These are phyloP conservation scores for Plasmodium falciparum DNA, from an alignment of 169 alveolate genomes.

Conservation along the genomic window DNA sequence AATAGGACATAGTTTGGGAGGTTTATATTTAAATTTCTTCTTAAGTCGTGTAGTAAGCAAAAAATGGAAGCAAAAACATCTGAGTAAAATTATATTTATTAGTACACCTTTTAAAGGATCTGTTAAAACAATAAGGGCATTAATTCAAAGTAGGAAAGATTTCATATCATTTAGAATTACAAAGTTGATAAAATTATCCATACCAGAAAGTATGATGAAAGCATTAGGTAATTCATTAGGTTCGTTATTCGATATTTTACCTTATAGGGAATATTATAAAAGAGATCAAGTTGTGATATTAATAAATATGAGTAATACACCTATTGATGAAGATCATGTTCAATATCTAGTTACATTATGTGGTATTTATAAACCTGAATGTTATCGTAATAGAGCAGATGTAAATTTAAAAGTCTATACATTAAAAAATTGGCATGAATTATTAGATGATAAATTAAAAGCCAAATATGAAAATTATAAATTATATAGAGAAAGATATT, in stretches of 20 bases:
- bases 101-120: conserved; percentile 51
- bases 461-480: conserved; percentile 34
- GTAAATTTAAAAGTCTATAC: conserved; percentile 43
- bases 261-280: conserved; percentile 53
- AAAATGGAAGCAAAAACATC: conserved; percentile 41
- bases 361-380: conserved; percentile 48
- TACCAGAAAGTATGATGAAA: conserved; percentile 62
- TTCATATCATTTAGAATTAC: conserved; percentile 23
- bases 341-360: conserved; percentile 14
- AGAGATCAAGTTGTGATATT: conserved; percentile 49
- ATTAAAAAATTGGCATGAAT: conserved; percentile 58
- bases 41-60: conserved; percentile 35
- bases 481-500: conserved; percentile 17
- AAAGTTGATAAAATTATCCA: conserved; percentile 23
- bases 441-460: conserved; percentile 21
- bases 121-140: conserved; percentile 53
- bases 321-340: conserved; percentile 26
- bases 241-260: conserved; percentile 30
- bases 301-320: conserved; percentile 15
- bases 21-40: conserved; percentile 47
- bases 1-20: conserved; percentile 72
- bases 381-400: conserved; percentile 41
- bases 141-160: conserved; percentile 43
- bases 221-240: conserved; percentile 49
- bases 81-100: conserved; percentile 22